Base-by-base conservation (phyloP, 2,329 filamentous ascomycete genomes). In the Pseudonectria buxi region DNA sequence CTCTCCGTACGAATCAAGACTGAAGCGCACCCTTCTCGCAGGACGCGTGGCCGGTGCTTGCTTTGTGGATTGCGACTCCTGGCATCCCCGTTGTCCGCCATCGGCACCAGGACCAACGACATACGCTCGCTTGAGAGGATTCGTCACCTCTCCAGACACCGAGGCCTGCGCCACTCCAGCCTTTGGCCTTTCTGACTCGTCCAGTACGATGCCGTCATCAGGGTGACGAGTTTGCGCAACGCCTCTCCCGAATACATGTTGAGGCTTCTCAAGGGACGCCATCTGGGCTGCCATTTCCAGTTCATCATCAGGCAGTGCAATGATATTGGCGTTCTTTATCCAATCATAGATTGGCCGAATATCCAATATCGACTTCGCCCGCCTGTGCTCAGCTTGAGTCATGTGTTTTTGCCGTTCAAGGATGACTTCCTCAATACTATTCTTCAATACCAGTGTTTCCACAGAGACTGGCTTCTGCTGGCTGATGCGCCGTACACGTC, bases 371-470 rank as follows among this genome's bases (percentile, higher is more conserved):
- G 64, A 67, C 47, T 72, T 77, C 43, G 70, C 68, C 35, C 64
- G 66, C 30, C 67, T 65, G 41, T 78, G 74, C 48, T 81, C 76
- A 3, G 72, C 71, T 37, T 78, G 77, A 1, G 82, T 85, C 85
- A 95, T 90, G 24, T 78, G 70, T 45, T 78, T 73, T 29, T 84
- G 72, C 4, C 86, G 75, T 39, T 81, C 71, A 5, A 94, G 67
- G 51, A 96, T 90, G 12, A 82, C 76, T 56, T 95, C 86, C 53
- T 95, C 90, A 9, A 95, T 76, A 9, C 85, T 94, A 38, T 78
- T 79, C 35, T 74, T 75, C 6, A 95, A 64, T 1, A 95, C 82
- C 2, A 95, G 64, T 0, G 88, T 95, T 62, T 95, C 87, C 0
- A 95, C 89, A 7, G 77, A 78, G 0, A 95, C 89, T 0, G 79